phyloP scores from a whole-genome alignment of 2,329 filamentous ascomycete genomes.

The Fusarium sp. region DNA sequence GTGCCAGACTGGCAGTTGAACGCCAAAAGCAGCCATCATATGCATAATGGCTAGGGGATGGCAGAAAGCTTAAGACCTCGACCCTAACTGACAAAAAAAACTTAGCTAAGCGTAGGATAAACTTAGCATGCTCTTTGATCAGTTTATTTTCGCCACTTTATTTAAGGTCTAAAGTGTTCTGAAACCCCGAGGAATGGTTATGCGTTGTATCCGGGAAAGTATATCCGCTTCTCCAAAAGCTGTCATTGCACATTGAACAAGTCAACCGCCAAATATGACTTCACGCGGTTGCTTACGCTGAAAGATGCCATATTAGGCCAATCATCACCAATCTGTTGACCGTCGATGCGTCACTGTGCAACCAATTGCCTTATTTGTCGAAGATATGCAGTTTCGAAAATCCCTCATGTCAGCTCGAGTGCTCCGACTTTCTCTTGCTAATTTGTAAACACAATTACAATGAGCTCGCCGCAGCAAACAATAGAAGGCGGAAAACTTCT shows the following conservation, averaged over 20 bases:
- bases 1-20: background rate
- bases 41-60: no score
- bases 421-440: background rate
- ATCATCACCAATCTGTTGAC: background rate
- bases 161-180: no score
- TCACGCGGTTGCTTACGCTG: background rate
- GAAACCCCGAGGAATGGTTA: no score
- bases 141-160: no score
- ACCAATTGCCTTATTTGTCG: background rate
- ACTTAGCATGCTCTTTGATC: no score
- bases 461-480: background rate
- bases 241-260: background rate
- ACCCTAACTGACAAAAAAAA: no score
- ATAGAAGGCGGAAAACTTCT: background rate
- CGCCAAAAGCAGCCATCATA: background rate
- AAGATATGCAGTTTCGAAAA: background rate
- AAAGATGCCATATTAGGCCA: background rate
- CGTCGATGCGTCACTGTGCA: background rate
- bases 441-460: no score
- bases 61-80: no score
- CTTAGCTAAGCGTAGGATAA: no score
- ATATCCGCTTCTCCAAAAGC: accelerated
- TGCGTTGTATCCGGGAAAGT: no score
- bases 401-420: background rate
- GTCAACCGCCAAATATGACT: background rate